phyloP scores from a whole-genome alignment of 768 basidiomycete species.

The Hericium coralloides region DNA sequence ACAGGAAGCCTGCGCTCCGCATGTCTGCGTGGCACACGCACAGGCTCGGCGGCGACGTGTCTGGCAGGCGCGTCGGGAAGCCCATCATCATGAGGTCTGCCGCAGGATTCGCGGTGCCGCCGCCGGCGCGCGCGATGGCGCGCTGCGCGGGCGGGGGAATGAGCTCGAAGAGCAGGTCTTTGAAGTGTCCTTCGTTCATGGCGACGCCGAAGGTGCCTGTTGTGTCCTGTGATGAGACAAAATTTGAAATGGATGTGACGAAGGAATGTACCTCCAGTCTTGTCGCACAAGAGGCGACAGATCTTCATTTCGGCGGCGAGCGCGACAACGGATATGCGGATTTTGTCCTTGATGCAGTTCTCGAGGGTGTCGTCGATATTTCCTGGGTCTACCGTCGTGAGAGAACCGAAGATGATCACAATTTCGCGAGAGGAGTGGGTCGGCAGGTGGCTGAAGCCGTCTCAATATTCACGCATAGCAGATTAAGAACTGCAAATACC shows the following conservation, averaged over 20 bases:
- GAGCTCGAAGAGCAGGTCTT: constrained; percentile 90
- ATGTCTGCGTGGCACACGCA: constrained; percentile 93
- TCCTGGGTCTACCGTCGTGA: constrained; percentile 95
- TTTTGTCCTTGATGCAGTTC: constrained; percentile 71
- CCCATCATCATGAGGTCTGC: constrained; percentile 99
- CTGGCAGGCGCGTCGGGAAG: constrained; percentile 88
- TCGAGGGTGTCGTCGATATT: constrained; percentile 94
- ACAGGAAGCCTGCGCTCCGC: constrained; percentile 89
- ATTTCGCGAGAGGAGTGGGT: constrained; percentile 96
- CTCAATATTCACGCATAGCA: not conserved
- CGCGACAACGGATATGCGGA: constrained; percentile 89
- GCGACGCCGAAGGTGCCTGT: constrained; percentile 91
- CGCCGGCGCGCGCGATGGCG: constrained; percentile 38
- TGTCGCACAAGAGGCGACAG: constrained; percentile 83
- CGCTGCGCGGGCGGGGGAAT: constrained; percentile 90
- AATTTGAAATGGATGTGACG: not conserved
- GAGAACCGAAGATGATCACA: constrained; percentile 85
- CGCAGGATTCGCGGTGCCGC: constrained; percentile 44
- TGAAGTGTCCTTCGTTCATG: constrained; percentile 95
- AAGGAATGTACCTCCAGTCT: constrained; percentile 70
- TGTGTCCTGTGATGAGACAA: constrained; percentile 6
- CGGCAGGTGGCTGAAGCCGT: constrained; percentile 72
- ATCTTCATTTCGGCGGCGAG: constrained; percentile 98
- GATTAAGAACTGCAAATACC: constrained; percentile 34
- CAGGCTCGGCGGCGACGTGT: constrained; percentile 70